A percentile compares a stretch with the other conserved stretches of the same genome.
Conservation (phyloP, 2,329 filamentous ascomycete species). For the Chaetomiaceae sp. region DNA sequence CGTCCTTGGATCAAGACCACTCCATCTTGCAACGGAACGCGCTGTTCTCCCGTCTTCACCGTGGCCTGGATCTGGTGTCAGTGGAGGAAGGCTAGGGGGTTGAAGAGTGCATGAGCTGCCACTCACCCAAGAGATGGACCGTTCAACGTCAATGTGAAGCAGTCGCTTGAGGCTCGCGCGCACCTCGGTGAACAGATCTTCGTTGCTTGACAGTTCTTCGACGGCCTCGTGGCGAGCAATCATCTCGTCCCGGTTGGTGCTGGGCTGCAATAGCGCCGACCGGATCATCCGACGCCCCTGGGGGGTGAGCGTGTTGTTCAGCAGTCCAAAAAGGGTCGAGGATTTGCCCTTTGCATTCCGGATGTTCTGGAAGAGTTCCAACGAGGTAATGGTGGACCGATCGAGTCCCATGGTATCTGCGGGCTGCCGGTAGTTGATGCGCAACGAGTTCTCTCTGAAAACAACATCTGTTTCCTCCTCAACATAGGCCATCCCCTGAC, state of each 20-base stretch:
- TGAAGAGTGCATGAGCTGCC: background rate
- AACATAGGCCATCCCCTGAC: conserved; percentile 73
- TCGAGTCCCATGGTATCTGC: conserved; percentile 97
- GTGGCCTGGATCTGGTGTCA: conserved; percentile 4
- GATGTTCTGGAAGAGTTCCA: conserved; percentile 88
- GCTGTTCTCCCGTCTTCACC: background rate
- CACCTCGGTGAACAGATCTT: conserved; percentile 77
- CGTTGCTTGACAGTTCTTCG: conserved; percentile 73
- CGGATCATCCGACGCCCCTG: conserved; percentile 84
- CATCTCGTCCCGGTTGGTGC: conserved; percentile 64
- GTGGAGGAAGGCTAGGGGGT: background rate
- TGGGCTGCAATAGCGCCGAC: conserved; percentile 83
- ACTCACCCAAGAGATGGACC: conserved; percentile 41
- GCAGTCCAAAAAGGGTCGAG: conserved; percentile 69
- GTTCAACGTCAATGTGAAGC: conserved; percentile 21
- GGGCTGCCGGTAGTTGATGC: conserved; percentile 80
- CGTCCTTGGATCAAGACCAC: conserved; percentile 17
- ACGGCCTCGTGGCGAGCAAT: conserved; percentile 73
- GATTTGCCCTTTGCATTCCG: conserved; percentile 72
- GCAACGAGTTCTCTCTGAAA: conserved; percentile 74
- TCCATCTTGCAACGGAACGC: conserved; percentile 1
- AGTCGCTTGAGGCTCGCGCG: conserved; percentile 42
- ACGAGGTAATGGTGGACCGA: conserved; percentile 74
- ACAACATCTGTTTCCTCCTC: conserved; percentile 63
- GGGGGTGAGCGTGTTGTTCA: conserved; percentile 80